Conservation (phyloP, 768 basidiomycete species). For the Leccinellum rugosiceps region DNA sequence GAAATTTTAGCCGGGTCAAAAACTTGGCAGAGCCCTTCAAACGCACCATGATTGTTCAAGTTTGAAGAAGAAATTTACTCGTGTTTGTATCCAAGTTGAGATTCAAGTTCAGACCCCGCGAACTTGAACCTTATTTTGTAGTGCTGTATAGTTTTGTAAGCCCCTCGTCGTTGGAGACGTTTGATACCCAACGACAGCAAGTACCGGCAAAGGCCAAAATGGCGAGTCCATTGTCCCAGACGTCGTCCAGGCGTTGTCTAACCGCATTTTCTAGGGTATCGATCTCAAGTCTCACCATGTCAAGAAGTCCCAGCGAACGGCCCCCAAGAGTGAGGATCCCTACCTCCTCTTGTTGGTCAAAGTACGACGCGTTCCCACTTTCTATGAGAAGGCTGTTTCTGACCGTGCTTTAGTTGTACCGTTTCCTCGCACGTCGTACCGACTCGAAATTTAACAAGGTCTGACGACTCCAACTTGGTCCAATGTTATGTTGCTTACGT, state of each 20-base stretch:
- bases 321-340: constrained; percentile 98
- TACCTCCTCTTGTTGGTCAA: constrained; percentile 98
- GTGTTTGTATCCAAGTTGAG: constrained; percentile 38
- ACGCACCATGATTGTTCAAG: constrained; percentile 69
- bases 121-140: constrained; percentile 35
- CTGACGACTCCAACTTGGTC: constrained; percentile 6
- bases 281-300: constrained; percentile 96
- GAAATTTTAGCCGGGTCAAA: neutral
- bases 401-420: constrained; percentile 72
- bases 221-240: constrained; percentile 61
- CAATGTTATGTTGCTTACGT: constrained; percentile 16
- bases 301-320: constrained; percentile 93
- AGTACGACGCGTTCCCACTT: constrained; percentile 44
- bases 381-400: constrained; percentile 3
- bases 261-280: constrained; percentile 66
- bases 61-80: constrained; percentile 42
- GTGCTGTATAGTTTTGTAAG: constrained; percentile 69
- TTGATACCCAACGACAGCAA: constrained; percentile 41
- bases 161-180: constrained; percentile 38
- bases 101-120: constrained; percentile 29
- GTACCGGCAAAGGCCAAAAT: constrained; percentile 67
- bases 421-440: constrained; percentile 96
- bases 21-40: constrained; percentile 5
- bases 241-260: constrained; percentile 21
- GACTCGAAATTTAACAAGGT: constrained; percentile 97